Evolutionary conservation across 805 yeast species (phyloP).

Genomic region (Tetrapisispora fleetii): DNA sequence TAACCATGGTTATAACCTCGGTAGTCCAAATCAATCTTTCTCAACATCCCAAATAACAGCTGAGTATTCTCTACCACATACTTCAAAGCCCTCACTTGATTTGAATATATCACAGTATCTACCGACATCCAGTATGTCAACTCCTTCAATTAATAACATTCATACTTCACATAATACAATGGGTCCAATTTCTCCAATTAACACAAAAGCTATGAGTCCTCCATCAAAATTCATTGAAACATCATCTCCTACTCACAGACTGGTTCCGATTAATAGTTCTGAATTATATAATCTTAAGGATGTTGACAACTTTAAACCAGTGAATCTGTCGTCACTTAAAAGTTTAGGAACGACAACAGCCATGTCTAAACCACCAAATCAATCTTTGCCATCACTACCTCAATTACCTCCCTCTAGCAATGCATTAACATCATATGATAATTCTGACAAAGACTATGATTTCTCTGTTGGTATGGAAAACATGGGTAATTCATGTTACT

Average conservation of each 20-base stretch:
- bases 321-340: neutral
- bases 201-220: slow-evolving; percentile 4
- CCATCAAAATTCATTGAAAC: slow-evolving; percentile 1
- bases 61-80: neutral
- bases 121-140: slow-evolving; percentile 17
- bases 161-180: neutral
- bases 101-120: slow-evolving; percentile 19
- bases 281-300: neutral
- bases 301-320: neutral
- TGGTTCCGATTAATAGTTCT: neutral
- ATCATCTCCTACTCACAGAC: neutral
- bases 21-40: neutral
- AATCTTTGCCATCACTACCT: slow-evolving; percentile 15
- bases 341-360: neutral
- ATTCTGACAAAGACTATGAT: slow-evolving; percentile 17
- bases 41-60: slow-evolving; percentile 5
- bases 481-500: slow-evolving; percentile 86
- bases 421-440: neutral
- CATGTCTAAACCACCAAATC: slow-evolving; percentile 8
- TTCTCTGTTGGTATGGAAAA: slow-evolving; percentile 69
- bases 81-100: neutral
- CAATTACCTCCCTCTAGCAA: slow-evolving; percentile 8
- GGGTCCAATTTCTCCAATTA: slow-evolving; percentile 8
- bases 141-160: neutral
- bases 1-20: neutral